Conservation (phyloP, 208 protist species). For the Angomonas ambiguus region DNA sequence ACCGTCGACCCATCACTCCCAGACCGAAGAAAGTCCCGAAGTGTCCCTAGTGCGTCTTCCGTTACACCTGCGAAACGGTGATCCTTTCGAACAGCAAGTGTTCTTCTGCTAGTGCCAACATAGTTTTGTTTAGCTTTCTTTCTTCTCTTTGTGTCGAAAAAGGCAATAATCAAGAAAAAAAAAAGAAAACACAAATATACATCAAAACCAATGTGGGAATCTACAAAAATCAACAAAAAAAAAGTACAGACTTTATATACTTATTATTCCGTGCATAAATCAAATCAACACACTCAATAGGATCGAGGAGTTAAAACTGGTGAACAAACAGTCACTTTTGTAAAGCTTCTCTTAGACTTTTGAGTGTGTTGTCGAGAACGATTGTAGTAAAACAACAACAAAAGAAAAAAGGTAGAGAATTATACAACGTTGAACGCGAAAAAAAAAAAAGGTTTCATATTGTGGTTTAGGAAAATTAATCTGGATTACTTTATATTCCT, state of each 20-base stretch:
- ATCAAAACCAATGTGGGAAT: neutral
- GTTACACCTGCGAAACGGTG: neutral
- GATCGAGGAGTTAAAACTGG: too few species aligned
- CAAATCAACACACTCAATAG: too few species aligned
- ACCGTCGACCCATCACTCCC: neutral
- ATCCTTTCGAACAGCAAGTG: neutral
- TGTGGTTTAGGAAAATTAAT: neutral
- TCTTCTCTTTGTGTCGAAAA: neutral
- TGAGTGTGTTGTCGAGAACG: too few species aligned
- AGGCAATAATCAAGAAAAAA: neutral
- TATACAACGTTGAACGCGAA: neutral
- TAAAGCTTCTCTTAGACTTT: too few species aligned
- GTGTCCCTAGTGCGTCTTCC: neutral
- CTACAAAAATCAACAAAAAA: slow-evolving; percentile 1
- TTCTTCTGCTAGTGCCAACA: slow-evolving; percentile 1
- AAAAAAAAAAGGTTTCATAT: neutral
- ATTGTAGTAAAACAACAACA: neutral
- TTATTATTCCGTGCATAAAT: too few species aligned
- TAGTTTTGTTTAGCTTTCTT: neutral
- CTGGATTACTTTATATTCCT: neutral
- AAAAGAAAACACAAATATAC: neutral
- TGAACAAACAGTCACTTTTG: too few species aligned
- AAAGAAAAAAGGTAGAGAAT: neutral
- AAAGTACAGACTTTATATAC: neutral
- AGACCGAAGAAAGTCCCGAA: neutral